Evolutionary conservation across 2,329 filamentous ascomycete genomes (phyloP).

Genomic region (Chrysoporthe cubensis): DNA sequence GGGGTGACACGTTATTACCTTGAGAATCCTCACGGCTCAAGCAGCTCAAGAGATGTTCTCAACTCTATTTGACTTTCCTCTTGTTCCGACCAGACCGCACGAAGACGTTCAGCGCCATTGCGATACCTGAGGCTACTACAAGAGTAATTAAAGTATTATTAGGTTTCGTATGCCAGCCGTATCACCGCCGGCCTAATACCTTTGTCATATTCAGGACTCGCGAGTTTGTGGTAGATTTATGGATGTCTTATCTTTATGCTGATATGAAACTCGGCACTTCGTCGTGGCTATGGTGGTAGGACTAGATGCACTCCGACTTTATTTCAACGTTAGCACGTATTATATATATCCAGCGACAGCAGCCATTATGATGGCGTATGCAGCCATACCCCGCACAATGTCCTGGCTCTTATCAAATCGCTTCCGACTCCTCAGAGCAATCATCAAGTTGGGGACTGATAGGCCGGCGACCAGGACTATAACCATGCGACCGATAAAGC

Average conservation of each 20-base stretch:
- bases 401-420: neutral
- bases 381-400: conserved; percentile 3
- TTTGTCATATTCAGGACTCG: too few species aligned
- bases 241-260: neutral
- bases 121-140: neutral
- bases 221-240: neutral
- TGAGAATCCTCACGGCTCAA: neutral
- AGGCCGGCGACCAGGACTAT: conserved; percentile 58
- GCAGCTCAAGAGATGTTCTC: neutral
- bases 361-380: conserved; percentile 21
- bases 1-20: neutral
- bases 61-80: neutral
- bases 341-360: conserved; percentile 12
- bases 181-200: neutral
- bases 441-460: conserved; percentile 9
- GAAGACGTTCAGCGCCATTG: too few species aligned
- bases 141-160: neutral
- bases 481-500: conserved; percentile 60
- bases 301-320: too few species aligned
- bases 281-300: neutral
- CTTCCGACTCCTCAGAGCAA: neutral
- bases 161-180: too few species aligned
- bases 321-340: neutral
- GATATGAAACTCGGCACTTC: neutral
- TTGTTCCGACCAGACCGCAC: neutral